Conservation (phyloP, 78 protist genomes). For the Dictyostelium firmibasis region DNA sequence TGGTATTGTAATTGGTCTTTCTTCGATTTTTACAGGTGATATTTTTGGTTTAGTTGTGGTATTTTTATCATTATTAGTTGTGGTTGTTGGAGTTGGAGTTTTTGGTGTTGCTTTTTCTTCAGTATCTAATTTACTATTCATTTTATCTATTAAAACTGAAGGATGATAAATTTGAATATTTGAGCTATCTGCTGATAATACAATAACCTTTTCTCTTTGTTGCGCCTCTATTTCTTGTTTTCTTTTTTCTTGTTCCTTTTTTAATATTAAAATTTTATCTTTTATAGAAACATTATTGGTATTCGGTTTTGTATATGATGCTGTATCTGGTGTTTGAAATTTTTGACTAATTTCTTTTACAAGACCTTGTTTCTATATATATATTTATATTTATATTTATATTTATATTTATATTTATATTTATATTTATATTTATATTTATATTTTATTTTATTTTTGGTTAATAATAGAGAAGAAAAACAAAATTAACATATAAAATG, state of each 20-base stretch:
- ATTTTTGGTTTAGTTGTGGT: background rate
- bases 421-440: too few relatives aligned
- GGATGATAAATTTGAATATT: background rate
- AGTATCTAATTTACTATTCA: background rate
- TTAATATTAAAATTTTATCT: constrained; percentile 16
- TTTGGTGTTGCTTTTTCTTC: background rate
- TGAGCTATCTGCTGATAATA: background rate
- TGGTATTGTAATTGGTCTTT: background rate
- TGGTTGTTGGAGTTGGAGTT: background rate
- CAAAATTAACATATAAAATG: background rate
- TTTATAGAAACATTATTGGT: constrained; percentile 18
- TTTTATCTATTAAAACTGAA: constrained; percentile 9
- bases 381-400: too few relatives aligned
- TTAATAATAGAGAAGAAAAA: background rate
- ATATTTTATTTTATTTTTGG: too few relatives aligned
- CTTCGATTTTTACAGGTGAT: background rate
- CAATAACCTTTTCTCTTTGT: constrained; percentile 29
- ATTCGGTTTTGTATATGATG: constrained; percentile 41
- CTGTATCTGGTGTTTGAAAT: constrained; percentile 79
- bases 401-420: too few relatives aligned
- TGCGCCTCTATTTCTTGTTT: background rate
- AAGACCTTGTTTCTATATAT: constrained; percentile 36
- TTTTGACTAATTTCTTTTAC: constrained; percentile 38
- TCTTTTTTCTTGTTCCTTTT: constrained; percentile 21
- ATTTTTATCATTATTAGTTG: too few relatives aligned